Evolutionary conservation across 345 rosid species (phyloP).

Genomic region (Boechera retrofracta): DNA sequence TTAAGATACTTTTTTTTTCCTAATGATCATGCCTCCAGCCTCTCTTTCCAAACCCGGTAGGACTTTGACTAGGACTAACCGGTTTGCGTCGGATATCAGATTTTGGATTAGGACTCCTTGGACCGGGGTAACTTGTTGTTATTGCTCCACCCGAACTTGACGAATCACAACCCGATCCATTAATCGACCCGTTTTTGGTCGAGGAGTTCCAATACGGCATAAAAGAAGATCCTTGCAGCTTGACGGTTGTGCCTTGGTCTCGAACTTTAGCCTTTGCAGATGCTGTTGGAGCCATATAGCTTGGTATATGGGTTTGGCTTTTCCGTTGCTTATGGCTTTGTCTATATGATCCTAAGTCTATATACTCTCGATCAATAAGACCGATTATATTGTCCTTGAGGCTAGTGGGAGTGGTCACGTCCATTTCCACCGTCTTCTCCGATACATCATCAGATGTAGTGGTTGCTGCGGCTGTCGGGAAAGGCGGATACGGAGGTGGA

Average conservation of each 20-base stretch:
- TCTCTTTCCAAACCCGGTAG: constrained; percentile 46
- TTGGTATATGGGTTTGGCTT: constrained; percentile 55
- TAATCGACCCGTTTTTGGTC: constrained; percentile 53
- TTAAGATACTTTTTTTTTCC: not conserved
- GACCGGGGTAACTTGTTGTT: constrained; percentile 48
- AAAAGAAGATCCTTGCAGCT: constrained; percentile 50
- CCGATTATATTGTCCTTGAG: constrained; percentile 36
- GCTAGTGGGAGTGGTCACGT: constrained; percentile 51
- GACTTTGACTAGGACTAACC: constrained; percentile 56
- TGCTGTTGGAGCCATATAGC: constrained; percentile 89
- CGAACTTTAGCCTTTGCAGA: constrained; percentile 91
- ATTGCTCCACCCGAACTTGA: constrained; percentile 72
- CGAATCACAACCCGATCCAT: constrained; percentile 66
- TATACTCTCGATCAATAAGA: constrained; percentile 40
- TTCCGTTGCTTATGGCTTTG: constrained; percentile 48
- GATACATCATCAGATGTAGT: constrained; percentile 70
- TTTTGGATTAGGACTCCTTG: constrained; percentile 70
- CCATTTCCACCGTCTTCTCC: constrained; percentile 88
- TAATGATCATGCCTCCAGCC: constrained; percentile 60
- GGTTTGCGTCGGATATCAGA: constrained; percentile 36
- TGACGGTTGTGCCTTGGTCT: constrained; percentile 45
- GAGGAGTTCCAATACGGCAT: constrained; percentile 81
- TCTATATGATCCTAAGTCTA: constrained; percentile 45
- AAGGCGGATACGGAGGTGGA: constrained; percentile 58
- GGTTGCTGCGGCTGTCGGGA: constrained; percentile 50